Percentiles rank a stretch among this genome's conserved stretches.
These are phyloP conservation scores for Otatea glauca DNA, from an alignment of 176 grass and related monocot species.

Conservation along the genomic window DNA sequence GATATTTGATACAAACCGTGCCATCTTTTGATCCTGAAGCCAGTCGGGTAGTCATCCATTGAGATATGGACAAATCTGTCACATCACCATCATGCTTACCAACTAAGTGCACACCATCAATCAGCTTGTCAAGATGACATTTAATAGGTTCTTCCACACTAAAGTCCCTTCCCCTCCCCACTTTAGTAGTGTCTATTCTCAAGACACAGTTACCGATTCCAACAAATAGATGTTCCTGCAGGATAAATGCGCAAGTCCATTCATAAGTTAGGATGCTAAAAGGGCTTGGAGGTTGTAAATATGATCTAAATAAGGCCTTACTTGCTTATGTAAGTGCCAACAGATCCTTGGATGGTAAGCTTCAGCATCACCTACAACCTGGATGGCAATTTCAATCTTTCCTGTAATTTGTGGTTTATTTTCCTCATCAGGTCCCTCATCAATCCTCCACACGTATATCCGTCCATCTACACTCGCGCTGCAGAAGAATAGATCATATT, in stretches of 20 bases:
- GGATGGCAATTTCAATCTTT: conserved; percentile 82
- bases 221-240: conserved; percentile 93
- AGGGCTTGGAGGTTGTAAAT: neutral
- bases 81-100: conserved; percentile 89
- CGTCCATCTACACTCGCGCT: conserved; percentile 92
- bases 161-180: conserved; percentile 80
- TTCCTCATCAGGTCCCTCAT: conserved; percentile 87
- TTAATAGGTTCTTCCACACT: conserved; percentile 77
- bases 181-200: conserved; percentile 89
- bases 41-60: conserved; percentile 97
- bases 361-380: conserved; percentile 75
- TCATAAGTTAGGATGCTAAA: neutral
- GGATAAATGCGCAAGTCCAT: conserved; percentile 9
- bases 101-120: conserved; percentile 81
- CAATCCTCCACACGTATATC: conserved; percentile 95
- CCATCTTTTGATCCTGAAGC: conserved; percentile 98
- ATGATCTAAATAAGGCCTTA: conserved; percentile 46
- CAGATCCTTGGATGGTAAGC: conserved; percentile 97
- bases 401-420: conserved; percentile 91
- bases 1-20: conserved; percentile 64
- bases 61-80: conserved; percentile 93
- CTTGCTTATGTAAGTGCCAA: conserved; percentile 99
- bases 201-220: conserved; percentile 83
- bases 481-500: conserved; percentile 44
- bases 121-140: conserved; percentile 79